Evolutionary conservation across 2,329 filamentous ascomycete genomes (phyloP), one percentile per base, ranked within the genome.

Genomic region (Xylaria digitata): DNA sequence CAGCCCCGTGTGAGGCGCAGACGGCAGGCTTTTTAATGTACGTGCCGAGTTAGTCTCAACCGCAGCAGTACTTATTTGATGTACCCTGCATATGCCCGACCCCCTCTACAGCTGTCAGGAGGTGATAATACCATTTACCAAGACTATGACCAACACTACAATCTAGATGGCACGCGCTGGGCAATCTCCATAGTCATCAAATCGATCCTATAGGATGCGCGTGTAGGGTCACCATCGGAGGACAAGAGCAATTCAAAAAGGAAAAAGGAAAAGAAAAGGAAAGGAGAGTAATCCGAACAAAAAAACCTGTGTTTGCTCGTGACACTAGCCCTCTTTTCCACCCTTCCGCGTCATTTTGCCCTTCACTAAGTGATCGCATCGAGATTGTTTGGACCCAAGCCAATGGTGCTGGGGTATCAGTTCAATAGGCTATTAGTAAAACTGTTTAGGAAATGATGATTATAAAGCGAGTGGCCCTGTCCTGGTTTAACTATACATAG

Each of bases 31-130:
- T 57, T 56, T 42, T 49, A 21, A 58, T 53, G 48, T 49, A 21
- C 40, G 34, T 52, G 21, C 56, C 45, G 40, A 49, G 13, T 15
- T 37, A 23, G 63, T 57, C 63, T 49, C 34, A 30, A 63, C 42
- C 37, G 59, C 53, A 59, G 30, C 53, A 53, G 34, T 34, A 7
- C 17, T 30, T 37, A n/a, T 45, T 37, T 42, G 45, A 50, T 37
- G 49, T 45, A 49, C 34, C 34, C 52, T 63, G 59, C 63, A 63
- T 65, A 59, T 62, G 55, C 60, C 66, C 60, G 59, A 61, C 53
- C 48, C 42, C 46, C 23, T 56, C 46, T n/a, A 54, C 45, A 42
- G 52, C 52, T 61, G 55, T 60, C 58, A 63, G 59, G 49, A 55
- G 54, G 55, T 52, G 48, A 56, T 49, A n/a, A 56, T 62, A 49